These are phyloP conservation scores for Fusarium keratoplasticum DNA, from an alignment of 2,329 filamentous ascomycete species.

Conservation along the genomic window DNA sequence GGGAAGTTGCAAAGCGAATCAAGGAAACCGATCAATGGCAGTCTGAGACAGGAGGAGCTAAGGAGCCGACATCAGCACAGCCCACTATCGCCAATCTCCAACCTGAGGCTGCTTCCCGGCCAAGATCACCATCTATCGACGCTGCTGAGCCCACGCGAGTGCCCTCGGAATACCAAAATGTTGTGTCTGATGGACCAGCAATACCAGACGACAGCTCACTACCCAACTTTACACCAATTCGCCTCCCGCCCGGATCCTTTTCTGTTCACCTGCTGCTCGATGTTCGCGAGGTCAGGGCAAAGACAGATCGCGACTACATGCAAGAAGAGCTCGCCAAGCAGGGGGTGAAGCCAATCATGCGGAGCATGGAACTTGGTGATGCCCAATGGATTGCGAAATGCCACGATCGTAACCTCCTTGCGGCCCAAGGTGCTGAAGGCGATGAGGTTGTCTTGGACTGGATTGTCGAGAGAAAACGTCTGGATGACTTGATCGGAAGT, in stretches of 20 bases:
- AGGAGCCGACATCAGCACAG: constrained; percentile 12
- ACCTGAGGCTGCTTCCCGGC: neutral
- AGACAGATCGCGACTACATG: constrained; percentile 81
- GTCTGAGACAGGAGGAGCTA: constrained; percentile 36
- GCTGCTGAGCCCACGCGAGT: constrained; percentile 12
- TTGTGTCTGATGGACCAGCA: constrained; percentile 55
- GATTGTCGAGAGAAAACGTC: constrained; percentile 83
- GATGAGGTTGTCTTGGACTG: constrained; percentile 82
- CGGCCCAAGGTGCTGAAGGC: constrained; percentile 68
- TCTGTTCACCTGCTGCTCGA: constrained; percentile 80
- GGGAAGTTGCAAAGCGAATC: constrained; percentile 77
- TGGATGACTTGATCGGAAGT: constrained; percentile 82
- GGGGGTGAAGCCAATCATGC: constrained; percentile 73
- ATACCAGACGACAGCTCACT: constrained; percentile 48
- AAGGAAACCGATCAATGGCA: constrained; percentile 61
- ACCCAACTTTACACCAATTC: constrained; percentile 68
- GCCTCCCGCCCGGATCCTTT: constrained; percentile 73
- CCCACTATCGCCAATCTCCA: constrained; percentile 5
- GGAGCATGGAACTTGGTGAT: constrained; percentile 78
- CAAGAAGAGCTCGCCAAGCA: constrained; percentile 76
- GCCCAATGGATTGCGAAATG: constrained; percentile 83
- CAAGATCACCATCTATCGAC: constrained; percentile 34
- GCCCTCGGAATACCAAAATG: constrained; percentile 49
- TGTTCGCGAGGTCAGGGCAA: constrained; percentile 78
- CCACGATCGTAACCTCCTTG: constrained; percentile 67